Conservation (phyloP, 163 green algal genomes). For the Chlorella variabilis region DNA sequence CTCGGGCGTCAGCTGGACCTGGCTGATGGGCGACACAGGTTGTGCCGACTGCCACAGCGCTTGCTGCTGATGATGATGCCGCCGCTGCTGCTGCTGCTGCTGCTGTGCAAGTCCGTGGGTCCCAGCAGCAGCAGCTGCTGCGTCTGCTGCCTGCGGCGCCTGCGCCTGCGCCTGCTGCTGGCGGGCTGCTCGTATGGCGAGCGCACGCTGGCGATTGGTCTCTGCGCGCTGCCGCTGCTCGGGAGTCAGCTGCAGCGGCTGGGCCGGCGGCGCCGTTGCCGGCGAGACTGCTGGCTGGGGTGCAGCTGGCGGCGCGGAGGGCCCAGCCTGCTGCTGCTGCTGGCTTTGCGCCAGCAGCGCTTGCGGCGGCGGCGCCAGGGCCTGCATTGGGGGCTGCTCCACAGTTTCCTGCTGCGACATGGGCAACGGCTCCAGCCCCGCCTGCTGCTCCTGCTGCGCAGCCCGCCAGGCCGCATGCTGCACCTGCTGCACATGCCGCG, state of each 20-base stretch:
- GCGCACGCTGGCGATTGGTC: slow-evolving; percentile 15
- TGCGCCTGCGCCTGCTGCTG: neutral
- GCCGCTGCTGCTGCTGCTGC: neutral
- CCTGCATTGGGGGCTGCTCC: neutral
- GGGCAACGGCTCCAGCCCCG: neutral
- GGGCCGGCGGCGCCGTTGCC: neutral
- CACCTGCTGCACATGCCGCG: too few species aligned
- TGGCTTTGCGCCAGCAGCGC: neutral
- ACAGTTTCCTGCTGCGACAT: too few species aligned
- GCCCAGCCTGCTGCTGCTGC: slow-evolving; percentile 1
- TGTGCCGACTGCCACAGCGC: neutral
- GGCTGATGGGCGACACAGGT: neutral
- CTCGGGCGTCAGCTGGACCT: slow-evolving; percentile 14
- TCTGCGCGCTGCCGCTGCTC: slow-evolving; percentile 16
- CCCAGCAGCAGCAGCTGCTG: neutral
- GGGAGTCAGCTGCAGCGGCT: slow-evolving; percentile 1
- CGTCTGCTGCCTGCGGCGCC: neutral
- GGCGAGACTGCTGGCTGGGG: neutral
- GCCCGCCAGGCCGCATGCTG: too few species aligned
- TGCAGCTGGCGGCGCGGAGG: neutral
- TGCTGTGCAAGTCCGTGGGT: neutral
- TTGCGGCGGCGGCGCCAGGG: neutral
- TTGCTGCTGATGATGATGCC: neutral
- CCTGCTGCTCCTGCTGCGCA: too few species aligned
- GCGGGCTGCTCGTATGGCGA: slow-evolving; percentile 7